These are phyloP conservation scores for Coemansia sp. DNA, from an alignment of 192 early-diverging fungal species.

Conservation along the genomic window DNA sequence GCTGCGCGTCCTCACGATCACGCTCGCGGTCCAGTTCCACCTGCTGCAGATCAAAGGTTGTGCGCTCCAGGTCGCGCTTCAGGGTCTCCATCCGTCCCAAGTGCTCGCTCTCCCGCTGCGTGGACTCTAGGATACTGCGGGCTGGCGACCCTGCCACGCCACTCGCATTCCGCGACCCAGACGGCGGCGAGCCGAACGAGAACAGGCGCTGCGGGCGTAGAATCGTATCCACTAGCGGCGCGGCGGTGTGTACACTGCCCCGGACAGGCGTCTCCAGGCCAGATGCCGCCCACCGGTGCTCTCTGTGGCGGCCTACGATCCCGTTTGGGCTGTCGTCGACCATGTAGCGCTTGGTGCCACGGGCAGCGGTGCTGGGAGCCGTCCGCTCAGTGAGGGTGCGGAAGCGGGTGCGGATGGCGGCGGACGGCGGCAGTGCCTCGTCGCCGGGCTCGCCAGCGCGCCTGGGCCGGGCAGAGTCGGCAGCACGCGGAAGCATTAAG, in stretches of 20 bases:
- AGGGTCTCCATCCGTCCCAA: conserved; percentile 9
- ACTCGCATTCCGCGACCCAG: neutral
- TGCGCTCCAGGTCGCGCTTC: conserved; percentile 15
- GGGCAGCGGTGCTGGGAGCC: neutral
- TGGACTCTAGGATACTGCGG: conserved; percentile 20
- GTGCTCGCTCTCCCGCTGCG: conserved; percentile 3
- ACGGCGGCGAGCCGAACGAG: conserved; percentile 4
- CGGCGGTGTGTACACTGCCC: neutral
- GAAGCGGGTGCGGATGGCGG: conserved; percentile 38
- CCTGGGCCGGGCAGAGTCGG: neutral
- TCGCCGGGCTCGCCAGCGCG: neutral
- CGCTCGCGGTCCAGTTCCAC: conserved; percentile 26
- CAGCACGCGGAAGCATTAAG: conserved; percentile 6
- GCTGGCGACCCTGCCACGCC: no score
- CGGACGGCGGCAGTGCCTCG: conserved; percentile 20
- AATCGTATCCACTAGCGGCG: conserved; percentile 7
- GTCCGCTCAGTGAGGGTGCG: conserved; percentile 10
- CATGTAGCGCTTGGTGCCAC: conserved; percentile 28
- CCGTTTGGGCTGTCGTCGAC: conserved; percentile 20
- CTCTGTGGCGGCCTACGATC: no score
- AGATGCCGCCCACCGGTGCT: conserved; percentile 5
- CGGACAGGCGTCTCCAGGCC: conserved; percentile 19
- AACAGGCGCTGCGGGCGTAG: conserved; percentile 23
- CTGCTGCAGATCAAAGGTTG: conserved; percentile 34
- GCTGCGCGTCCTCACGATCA: conserved; percentile 26